Evolutionary conservation across 345 rosid genomes (phyloP).

Genomic region (Clausena lansium): DNA sequence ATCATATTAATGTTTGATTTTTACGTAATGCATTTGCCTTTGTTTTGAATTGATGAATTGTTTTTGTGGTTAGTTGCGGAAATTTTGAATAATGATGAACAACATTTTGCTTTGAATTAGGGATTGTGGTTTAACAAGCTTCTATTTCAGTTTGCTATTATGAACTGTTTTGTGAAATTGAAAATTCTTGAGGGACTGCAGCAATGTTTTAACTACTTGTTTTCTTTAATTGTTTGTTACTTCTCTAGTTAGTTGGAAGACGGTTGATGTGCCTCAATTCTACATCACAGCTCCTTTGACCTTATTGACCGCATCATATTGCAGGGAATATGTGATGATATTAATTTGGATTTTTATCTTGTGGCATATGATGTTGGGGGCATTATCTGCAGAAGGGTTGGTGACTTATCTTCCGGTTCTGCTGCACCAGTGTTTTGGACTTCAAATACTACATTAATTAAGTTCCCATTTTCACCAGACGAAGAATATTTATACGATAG

Average conservation of each 20-base stretch:
- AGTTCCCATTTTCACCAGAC: conserved; percentile 50
- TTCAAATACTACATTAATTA: conserved; percentile 37
- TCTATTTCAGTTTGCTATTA: background rate
- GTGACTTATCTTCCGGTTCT: conserved; percentile 45
- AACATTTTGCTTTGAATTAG: background rate
- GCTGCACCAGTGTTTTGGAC: conserved; percentile 79
- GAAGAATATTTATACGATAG: conserved; percentile 54
- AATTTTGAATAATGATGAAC: background rate
- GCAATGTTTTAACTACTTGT: conserved; percentile 3
- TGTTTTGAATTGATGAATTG: background rate
- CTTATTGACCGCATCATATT: conserved; percentile 19
- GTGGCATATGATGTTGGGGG: conserved; percentile 81
- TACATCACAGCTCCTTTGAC: conserved; percentile 14
- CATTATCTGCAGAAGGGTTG: conserved; percentile 69
- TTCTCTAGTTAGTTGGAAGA: conserved; percentile 4
- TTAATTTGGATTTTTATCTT: conserved; percentile 66
- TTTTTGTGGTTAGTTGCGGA: background rate
- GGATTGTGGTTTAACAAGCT: background rate
- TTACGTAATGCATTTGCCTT: background rate
- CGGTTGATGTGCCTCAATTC: conserved; percentile 6
- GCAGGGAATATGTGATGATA: conserved; percentile 72
- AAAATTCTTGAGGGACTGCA: background rate
- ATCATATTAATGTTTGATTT: background rate
- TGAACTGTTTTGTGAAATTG: background rate
- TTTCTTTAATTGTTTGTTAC: background rate